Conservation (phyloP, 805 yeast species). For the Nakazawaea siamensis region DNA sequence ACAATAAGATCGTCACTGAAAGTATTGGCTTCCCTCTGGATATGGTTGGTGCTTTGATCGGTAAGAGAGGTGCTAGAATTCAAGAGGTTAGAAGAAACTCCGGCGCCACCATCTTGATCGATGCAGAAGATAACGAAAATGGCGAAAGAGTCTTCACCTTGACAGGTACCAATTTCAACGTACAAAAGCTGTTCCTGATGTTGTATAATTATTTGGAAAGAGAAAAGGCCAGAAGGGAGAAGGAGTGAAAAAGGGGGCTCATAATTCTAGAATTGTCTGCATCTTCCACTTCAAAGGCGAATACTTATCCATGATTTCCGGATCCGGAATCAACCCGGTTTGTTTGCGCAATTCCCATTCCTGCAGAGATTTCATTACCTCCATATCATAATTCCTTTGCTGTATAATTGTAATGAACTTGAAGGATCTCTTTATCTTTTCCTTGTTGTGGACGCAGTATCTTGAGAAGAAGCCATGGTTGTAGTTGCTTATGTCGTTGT, state of each 20-base stretch:
- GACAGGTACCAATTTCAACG: conserved; percentile 47
- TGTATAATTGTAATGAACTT: conserved; percentile 21
- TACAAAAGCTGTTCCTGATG: conserved; percentile 48
- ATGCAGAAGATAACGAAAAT: conserved; percentile 56
- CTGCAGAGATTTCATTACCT: conserved; percentile 3
- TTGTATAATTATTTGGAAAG: conserved; percentile 51
- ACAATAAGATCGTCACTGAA: conserved; percentile 21
- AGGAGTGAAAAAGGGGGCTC: background rate
- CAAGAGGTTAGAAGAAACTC: conserved; percentile 75
- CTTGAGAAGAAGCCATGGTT: conserved; percentile 20
- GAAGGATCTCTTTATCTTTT: conserved; percentile 19
- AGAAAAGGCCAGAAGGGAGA: conserved; percentile 35
- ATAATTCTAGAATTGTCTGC: conserved; percentile 13
- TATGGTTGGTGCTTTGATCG: conserved; percentile 85
- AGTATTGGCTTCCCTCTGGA: conserved; percentile 62
- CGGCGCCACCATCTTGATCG: conserved; percentile 73
- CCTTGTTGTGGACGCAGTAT: conserved; percentile 15
- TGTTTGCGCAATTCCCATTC: conserved; percentile 3
- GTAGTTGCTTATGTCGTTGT: conserved; percentile 18
- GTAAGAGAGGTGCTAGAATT: conserved; percentile 77
- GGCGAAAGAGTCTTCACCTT: conserved; percentile 66
- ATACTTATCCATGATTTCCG: background rate
- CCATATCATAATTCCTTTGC: conserved; percentile 18
- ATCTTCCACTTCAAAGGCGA: conserved; percentile 15
- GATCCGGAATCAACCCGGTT: conserved; percentile 1